Percentiles rank a stretch among this genome's conserved stretches.
Conservation (phyloP, 176 grass and related monocot species). For the Sorghum bicolor region Sorghum_bicolor_NCBIv3 NC_012873.2:53985501-53986000, state of each 20-base stretch:
- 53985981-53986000: conserved; percentile 23
- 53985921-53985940: conserved; percentile 68
- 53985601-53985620: conserved; percentile 95
- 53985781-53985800: conserved; percentile 91
- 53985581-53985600: conserved; percentile 78
- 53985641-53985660: conserved; percentile 67
- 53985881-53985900: conserved; percentile 85
- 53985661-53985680: conserved; percentile 93
- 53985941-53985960: conserved; percentile 74
- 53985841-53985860: not conserved
- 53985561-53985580: conserved; percentile 61
- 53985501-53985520: conserved; percentile 1
- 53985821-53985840: not conserved
- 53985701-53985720: conserved; percentile 91
- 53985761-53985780: conserved; percentile 89
- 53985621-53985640: conserved; percentile 78
- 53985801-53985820: conserved; percentile 31
- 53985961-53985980: conserved; percentile 29
- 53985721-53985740: conserved; percentile 72
- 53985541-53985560: too few relatives aligned
- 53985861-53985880: conserved; percentile 34
- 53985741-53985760: conserved; percentile 86
- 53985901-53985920: conserved; percentile 71
- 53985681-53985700: conserved; percentile 78
- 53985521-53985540: too few relatives aligned